A percentile compares a stretch with the other conserved stretches of the same genome.
Conservation (phyloP, 805 yeast species). For the Yarrowia hollandica region DNA sequence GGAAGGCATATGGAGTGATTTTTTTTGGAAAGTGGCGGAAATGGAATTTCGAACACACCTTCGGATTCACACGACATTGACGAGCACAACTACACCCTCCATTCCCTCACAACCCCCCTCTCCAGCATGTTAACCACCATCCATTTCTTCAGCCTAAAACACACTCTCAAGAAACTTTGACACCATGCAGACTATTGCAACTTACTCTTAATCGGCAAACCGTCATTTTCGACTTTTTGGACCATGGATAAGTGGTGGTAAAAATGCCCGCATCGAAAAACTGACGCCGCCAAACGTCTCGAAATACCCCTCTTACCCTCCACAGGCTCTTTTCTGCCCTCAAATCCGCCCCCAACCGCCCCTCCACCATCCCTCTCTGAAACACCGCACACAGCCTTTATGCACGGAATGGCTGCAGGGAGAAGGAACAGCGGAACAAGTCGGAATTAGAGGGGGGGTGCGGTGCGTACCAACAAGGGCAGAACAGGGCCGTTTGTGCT, state of each 20-base stretch:
- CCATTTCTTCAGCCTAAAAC: background rate
- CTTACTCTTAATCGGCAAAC: conserved; percentile 20
- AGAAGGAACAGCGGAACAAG: background rate
- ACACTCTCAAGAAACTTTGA: background rate
- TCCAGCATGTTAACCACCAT: no score
- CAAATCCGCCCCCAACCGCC: no score
- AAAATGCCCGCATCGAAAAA: no score
- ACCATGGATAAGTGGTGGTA: no score
- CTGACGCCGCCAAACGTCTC: no score
- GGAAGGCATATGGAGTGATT: background rate
- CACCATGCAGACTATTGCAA: conserved; percentile 8
- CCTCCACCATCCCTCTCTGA: background rate
- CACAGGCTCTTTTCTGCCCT: no score
- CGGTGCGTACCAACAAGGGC: no score
- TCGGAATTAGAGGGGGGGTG: no score
- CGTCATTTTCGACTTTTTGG: conserved; percentile 14
- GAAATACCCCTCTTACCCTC: no score
- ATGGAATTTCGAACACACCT: background rate
- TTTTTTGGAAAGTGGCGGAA: background rate
- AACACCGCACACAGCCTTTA: background rate
- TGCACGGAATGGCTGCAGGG: background rate
- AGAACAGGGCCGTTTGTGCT: no score
- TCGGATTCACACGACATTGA: background rate
- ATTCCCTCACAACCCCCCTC: background rate
- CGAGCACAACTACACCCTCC: background rate